Evolutionary conservation across 208 protist genomes (phyloP).

Genomic region (Crithidia fasciculata): DNA sequence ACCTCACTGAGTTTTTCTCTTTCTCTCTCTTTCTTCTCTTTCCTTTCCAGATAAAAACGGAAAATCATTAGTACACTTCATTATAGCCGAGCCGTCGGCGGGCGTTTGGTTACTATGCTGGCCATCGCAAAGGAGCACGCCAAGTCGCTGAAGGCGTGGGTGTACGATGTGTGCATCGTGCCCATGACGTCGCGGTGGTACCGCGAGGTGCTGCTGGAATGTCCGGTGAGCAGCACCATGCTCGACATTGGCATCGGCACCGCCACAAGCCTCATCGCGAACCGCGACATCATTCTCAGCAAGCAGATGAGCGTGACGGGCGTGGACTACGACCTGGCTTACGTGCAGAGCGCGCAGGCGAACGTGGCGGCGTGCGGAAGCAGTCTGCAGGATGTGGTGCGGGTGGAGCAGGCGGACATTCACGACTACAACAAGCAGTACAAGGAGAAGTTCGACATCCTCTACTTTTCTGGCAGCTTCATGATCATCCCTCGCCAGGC

Average conservation of each 20-base stretch:
- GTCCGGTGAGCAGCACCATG: slow-evolving; percentile 55
- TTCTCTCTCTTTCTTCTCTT: too few species aligned
- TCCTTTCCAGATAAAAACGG: too few species aligned
- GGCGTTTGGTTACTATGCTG: slow-evolving; percentile 28
- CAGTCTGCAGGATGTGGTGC: slow-evolving; percentile 47
- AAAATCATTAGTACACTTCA: too few species aligned
- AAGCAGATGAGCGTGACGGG: slow-evolving; percentile 72
- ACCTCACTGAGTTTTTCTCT: too few species aligned
- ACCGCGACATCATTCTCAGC: slow-evolving; percentile 76
- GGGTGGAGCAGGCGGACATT: slow-evolving; percentile 65
- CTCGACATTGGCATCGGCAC: slow-evolving; percentile 85
- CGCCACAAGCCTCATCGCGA: slow-evolving; percentile 74
- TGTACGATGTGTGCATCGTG: slow-evolving; percentile 70
- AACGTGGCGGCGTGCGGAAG: slow-evolving; percentile 45
- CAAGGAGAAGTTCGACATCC: slow-evolving; percentile 59
- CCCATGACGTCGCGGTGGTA: slow-evolving; percentile 80
- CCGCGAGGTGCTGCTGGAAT: slow-evolving; percentile 73
- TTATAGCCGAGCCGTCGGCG: not conserved
- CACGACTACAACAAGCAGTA: slow-evolving; percentile 64
- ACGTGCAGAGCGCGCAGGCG: slow-evolving; percentile 57
- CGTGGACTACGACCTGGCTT: slow-evolving; percentile 75
- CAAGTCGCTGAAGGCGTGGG: slow-evolving; percentile 43
- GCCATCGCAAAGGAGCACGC: slow-evolving; percentile 23
- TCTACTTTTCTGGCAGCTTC: slow-evolving; percentile 87
- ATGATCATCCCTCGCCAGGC: slow-evolving; percentile 71